Percentiles rank a stretch among this genome's conserved stretches.
These are phyloP conservation scores for Hypomontagnella monticulosa DNA, from an alignment of 495 filamentous ascomycete genomes.

Conservation along the genomic window DNA sequence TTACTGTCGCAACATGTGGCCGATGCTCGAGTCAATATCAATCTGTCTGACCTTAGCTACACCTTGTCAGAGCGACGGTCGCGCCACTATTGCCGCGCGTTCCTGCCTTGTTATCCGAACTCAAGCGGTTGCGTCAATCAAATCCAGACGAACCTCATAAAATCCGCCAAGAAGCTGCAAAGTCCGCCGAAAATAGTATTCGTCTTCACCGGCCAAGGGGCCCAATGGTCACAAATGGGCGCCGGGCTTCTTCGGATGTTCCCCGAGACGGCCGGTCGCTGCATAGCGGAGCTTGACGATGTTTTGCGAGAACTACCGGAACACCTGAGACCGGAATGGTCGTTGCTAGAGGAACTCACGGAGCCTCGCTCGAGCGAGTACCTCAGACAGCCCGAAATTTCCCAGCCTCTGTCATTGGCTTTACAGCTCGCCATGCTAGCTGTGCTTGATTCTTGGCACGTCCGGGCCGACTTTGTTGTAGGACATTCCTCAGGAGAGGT, in stretches of 20 bases:
- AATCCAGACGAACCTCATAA: neutral
- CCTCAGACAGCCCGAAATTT: constrained; percentile 37
- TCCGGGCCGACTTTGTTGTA: constrained; percentile 48
- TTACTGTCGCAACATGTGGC: neutral
- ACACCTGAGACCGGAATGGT: constrained; percentile 20
- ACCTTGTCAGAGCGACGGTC: constrained; percentile 40
- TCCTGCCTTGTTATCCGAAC: constrained; percentile 13
- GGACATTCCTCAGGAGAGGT: constrained; percentile 56
- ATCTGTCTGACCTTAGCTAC: constrained; percentile 35
- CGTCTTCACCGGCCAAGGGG: constrained; percentile 59
- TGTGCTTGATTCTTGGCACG: constrained; percentile 55
- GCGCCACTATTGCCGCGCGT: constrained; percentile 31
- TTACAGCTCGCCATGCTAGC: constrained; percentile 59
- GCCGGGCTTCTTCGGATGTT: constrained; percentile 28
- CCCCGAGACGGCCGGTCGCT: neutral
- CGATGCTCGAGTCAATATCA: constrained; percentile 10
- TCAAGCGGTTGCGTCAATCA: neutral
- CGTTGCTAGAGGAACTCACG: constrained; percentile 28
- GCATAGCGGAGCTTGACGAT: constrained; percentile 7
- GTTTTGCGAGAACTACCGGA: constrained; percentile 5
- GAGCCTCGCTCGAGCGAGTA: constrained; percentile 39
- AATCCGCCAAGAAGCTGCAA: neutral
- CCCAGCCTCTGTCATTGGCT: constrained; percentile 54
- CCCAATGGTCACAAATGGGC: constrained; percentile 58
- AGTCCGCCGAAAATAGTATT: constrained; percentile 39